Evolutionary conservation across 805 yeast genomes (phyloP).

Genomic region (Ogataea naganishii): DNA sequence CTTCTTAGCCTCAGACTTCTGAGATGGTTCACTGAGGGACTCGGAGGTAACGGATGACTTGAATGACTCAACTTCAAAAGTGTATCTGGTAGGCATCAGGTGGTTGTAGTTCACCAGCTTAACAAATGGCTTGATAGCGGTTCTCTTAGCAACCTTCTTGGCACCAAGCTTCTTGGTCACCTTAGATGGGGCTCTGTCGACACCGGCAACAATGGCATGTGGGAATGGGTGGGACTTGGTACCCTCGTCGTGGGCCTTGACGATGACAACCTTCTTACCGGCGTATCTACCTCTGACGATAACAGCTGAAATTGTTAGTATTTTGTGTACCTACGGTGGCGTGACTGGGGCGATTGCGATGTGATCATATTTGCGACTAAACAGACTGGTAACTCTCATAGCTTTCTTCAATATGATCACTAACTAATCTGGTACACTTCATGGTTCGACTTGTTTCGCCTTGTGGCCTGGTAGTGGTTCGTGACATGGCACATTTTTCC

Average conservation of each 20-base stretch:
- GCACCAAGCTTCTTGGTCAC: conserved; percentile 92
- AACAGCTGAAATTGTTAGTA: conserved; percentile 62
- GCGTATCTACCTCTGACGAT: conserved; percentile 99
- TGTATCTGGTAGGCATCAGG: conserved; percentile 99
- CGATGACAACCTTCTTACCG: conserved; percentile 99
- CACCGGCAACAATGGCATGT: conserved; percentile 99
- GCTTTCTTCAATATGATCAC: not conserved
- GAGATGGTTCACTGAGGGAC: conserved; percentile 94
- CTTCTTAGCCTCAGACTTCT: conserved; percentile 98
- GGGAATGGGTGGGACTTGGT: conserved; percentile 98
- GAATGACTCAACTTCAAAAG: conserved; percentile 93
- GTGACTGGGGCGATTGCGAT: not conserved
- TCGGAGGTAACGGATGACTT: conserved; percentile 88
- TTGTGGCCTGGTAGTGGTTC: not conserved
- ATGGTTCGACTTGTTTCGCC: not conserved
- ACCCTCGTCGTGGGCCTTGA: conserved; percentile 98
- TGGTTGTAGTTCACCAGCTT: conserved; percentile 99
- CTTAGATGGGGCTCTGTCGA: conserved; percentile 97
- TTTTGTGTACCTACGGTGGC: not conserved
- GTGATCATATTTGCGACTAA: conserved; percentile 1
- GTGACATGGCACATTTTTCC: too few relatives aligned
- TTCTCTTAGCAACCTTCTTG: conserved; percentile 94
- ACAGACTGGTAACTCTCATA: not conserved
- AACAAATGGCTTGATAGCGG: conserved; percentile 98
- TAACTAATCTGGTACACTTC: not conserved